A percentile compares a stretch with the other conserved stretches of the same genome.
Conservation (phyloP, 805 yeast species). For the Ogataea parapolymorpha region DNA sequence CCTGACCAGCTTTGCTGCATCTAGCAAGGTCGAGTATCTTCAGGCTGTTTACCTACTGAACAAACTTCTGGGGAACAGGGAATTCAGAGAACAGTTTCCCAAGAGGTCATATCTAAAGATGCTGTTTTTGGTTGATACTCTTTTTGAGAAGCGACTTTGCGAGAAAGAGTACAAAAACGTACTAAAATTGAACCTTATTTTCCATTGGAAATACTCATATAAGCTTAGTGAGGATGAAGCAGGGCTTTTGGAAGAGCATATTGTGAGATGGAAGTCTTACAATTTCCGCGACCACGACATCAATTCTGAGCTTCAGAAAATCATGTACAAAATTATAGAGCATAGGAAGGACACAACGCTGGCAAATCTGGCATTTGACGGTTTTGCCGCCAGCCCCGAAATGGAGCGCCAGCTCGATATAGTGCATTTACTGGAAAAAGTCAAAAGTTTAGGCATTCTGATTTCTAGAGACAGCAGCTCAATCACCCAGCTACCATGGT, state of each 20-base stretch:
- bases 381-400: background rate
- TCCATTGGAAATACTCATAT: constrained; percentile 1
- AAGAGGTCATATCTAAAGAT: background rate
- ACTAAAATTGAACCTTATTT: background rate
- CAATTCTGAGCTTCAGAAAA: constrained; percentile 5
- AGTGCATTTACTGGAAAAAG: constrained; percentile 16
- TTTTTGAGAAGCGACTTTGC: background rate
- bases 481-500: constrained; percentile 13
- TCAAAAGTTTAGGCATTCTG: constrained; percentile 19
- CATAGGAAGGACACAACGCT: background rate
- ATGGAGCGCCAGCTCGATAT: constrained; percentile 15
- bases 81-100: background rate
- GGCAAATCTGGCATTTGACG: constrained; percentile 8
- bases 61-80: constrained; percentile 13
- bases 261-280: background rate
- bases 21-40: background rate
- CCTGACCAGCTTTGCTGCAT: background rate
- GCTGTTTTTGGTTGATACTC: background rate
- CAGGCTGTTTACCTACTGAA: constrained; percentile 11
- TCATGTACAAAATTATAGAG: constrained; percentile 5
- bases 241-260: background rate
- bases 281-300: background rate
- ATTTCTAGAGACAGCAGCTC: constrained; percentile 2
- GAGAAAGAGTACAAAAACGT: background rate
- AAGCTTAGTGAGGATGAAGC: background rate